Evolutionary conservation across 352 stramenopile genomes (phyloP), one percentile per base, ranked within the genome.

Genomic region (Pythium phragmiticola): DNA sequence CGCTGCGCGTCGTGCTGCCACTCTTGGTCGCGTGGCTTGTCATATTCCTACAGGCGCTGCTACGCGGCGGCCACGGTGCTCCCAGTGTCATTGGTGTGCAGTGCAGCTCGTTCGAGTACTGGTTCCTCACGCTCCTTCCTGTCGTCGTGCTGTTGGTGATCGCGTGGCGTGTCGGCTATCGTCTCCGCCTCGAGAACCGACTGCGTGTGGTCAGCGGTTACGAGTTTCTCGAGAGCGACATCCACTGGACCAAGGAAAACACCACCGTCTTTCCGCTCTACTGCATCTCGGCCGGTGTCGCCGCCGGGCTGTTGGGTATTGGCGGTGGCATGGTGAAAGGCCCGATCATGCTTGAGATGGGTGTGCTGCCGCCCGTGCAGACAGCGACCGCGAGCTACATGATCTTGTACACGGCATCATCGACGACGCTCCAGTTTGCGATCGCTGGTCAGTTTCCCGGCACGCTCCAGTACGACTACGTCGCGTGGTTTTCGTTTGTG

Each of bases 311-410:
- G 41, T 89, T 99, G 60, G 97, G 97, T 16, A 92, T 99, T 19
- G 97, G 96, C 48, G 97, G 96, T 43, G 97, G 96, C 45, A 99
- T 99, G 76, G 94, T 99, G 26, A 98, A 98, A 64, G 95, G 96
- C 0, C 96, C 97, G 0, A 86, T 99, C 54, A 98, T 99, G 96
- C 85, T 99, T 1, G 91, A 98, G 33, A 98, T 99, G 90, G 96
- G 96, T 16, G 92, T 99, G 26, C 73, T 98, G 26, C 86, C 86
- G 1, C 68, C 75, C 7, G 82, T 95, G 49, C 88, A 97, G 33
- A 96, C 87, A 6, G 94, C 94, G 21, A 98, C 95, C 2, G 94
- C 92, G 37, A 97, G 95, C 61, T 95, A 89, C 69, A 95, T 95
- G 86, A 92, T 95, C 49, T 61, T 95, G 8, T 95, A 90, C 71